phyloP scores from a whole-genome alignment of 2,329 filamentous ascomycete genomes.

The Rhexocercosporidium sp. region DNA sequence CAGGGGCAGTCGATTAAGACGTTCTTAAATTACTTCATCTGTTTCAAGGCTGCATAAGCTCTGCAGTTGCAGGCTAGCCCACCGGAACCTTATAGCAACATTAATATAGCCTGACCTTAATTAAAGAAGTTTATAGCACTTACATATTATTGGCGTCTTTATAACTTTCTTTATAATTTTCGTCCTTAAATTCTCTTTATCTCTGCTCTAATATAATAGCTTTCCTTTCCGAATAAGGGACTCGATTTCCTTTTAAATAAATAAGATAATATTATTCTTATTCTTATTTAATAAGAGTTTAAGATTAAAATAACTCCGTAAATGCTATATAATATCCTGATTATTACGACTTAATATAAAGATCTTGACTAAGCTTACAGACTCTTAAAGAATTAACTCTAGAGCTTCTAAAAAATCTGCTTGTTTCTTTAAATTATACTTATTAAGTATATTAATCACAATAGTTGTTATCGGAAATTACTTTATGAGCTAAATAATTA shows the following conservation, averaged over 20 bases:
- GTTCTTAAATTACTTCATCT: constrained; percentile 21
- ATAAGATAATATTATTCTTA: constrained; percentile 15
- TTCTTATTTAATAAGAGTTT: constrained; percentile 19
- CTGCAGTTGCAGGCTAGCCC: constrained; percentile 27
- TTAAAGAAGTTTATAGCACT: not conserved
- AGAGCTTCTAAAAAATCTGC: constrained; percentile 18
- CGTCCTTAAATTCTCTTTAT: constrained; percentile 1
- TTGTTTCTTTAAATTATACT: constrained; percentile 14
- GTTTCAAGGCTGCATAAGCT: constrained; percentile 17
- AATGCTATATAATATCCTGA: constrained; percentile 19
- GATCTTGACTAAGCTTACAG: constrained; percentile 23
- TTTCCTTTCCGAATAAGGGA: not conserved
- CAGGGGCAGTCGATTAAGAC: constrained; percentile 20
- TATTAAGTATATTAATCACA: constrained; percentile 26
- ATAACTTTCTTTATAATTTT: constrained; percentile 16
- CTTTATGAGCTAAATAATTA: constrained; percentile 16
- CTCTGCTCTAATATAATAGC: not conserved
- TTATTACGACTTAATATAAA: constrained; percentile 25
- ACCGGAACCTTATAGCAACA: constrained; percentile 20
- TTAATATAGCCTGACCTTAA: not conserved
- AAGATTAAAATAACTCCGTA: constrained; percentile 14
- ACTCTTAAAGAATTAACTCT: constrained; percentile 17
- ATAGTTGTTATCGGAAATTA: constrained; percentile 16
- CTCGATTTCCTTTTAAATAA: constrained; percentile 12
- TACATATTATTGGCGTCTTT: constrained; percentile 18